Evolutionary conservation across 2,329 filamentous ascomycete species (phyloP).

Genomic region (Parastagonospora nodorum): DNA sequence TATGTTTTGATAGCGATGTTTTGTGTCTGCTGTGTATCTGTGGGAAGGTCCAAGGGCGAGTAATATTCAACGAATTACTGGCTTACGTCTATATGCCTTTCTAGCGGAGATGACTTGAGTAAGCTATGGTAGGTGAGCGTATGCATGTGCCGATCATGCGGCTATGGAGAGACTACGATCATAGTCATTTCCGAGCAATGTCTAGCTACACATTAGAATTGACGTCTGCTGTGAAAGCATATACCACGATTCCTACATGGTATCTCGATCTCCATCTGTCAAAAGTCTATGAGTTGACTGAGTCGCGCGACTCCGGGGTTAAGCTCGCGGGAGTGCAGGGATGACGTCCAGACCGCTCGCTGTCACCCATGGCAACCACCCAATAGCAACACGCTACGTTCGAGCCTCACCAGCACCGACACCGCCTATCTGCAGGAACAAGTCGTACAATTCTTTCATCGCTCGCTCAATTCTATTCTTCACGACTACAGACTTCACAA

Average conservation of each 20-base stretch:
- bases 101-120: not conserved
- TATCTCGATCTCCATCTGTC: not conserved
- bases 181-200: no score
- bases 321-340: slow-evolving; percentile 11
- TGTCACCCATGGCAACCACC: slow-evolving; percentile 30
- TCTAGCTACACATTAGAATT: no score
- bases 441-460: slow-evolving; percentile 12
- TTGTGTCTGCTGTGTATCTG: not conserved
- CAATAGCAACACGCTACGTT: slow-evolving; percentile 31
- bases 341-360: slow-evolving; percentile 26
- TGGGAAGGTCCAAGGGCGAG: no score
- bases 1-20: not conserved
- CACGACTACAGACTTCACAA: not conserved
- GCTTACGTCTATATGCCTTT: no score
- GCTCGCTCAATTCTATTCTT: slow-evolving; percentile 7
- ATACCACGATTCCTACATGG: not conserved
- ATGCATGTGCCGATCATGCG: slow-evolving; percentile 2
- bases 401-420: slow-evolving; percentile 33
- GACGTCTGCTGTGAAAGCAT: no score
- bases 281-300: not conserved
- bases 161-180: not conserved
- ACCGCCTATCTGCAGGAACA: slow-evolving; percentile 30
- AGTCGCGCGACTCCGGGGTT: slow-evolving; percentile 15
- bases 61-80: no score
- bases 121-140: slow-evolving; percentile 1